phyloP scores from a whole-genome alignment of 2,329 filamentous ascomycete genomes.

The Cladosporium austrohemisphaericum region DNA sequence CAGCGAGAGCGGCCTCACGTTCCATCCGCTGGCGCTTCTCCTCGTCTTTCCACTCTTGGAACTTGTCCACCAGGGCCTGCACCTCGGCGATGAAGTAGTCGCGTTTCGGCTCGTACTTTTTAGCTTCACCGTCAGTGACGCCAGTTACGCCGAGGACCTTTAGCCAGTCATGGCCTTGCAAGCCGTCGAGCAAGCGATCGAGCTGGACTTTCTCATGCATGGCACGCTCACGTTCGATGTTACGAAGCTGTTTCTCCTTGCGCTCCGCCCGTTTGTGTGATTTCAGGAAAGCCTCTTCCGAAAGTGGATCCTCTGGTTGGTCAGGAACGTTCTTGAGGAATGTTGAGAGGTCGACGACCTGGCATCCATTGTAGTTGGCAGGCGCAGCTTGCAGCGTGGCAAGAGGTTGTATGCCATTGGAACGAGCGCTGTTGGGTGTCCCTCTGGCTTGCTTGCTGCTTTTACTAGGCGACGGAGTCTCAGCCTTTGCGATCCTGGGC shows the following conservation, averaged over 20 bases:
- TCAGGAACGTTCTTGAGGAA: constrained; percentile 29
- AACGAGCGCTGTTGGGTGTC: constrained; percentile 1
- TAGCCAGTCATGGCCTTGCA: constrained; percentile 90
- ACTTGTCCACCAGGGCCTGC: constrained; percentile 78
- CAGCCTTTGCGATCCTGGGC: constrained; percentile 7
- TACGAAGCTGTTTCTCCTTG: constrained; percentile 65
- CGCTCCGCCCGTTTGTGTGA: constrained; percentile 59
- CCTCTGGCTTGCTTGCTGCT: constrained; percentile 8
- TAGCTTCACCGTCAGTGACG: constrained; percentile 79
- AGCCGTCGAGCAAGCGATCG: constrained; percentile 69
- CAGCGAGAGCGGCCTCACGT: constrained; percentile 60
- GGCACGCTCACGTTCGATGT: constrained; percentile 63
- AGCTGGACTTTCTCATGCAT: constrained; percentile 65
- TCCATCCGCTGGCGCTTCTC: constrained; percentile 79
- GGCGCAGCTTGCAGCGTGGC: background rate
- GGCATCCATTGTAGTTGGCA: constrained; percentile 7
- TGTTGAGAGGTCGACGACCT: constrained; percentile 9
- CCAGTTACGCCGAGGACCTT: constrained; percentile 84
- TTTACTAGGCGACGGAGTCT: constrained; percentile 9
- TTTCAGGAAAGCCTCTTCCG: constrained; percentile 54
- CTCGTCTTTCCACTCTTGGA: constrained; percentile 80
- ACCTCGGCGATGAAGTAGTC: constrained; percentile 82
- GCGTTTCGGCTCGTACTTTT: constrained; percentile 79
- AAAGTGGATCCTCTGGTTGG: constrained; percentile 51
- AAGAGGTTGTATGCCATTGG: background rate